A percentile compares a stretch with the other conserved stretches of the same genome.
phyloP scores from a whole-genome alignment of 768 basidiomycete species.

The Paxillus involutus region DNA sequence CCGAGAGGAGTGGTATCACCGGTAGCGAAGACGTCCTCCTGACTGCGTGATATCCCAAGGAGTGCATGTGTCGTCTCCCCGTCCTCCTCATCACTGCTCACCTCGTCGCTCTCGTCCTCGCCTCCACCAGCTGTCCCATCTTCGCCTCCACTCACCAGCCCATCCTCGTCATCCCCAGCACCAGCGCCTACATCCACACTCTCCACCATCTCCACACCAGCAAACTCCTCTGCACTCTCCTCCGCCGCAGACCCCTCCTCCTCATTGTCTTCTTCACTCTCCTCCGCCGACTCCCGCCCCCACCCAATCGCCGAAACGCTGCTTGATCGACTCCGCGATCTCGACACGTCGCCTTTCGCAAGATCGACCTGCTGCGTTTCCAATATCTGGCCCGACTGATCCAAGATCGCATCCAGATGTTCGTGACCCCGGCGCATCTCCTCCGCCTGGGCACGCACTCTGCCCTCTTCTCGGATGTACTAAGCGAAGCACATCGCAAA shows the following conservation, averaged over 20 bases:
- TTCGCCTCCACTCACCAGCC: conserved; percentile 15
- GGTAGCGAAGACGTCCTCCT: neutral
- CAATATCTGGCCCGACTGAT: conserved; percentile 84
- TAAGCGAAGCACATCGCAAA: conserved; percentile 24
- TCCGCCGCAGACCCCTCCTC: conserved; percentile 25
- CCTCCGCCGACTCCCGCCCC: conserved; percentile 15
- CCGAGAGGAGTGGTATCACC: neutral
- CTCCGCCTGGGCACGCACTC: conserved; percentile 67
- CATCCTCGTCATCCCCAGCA: conserved; percentile 2
- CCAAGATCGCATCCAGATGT: conserved; percentile 87
- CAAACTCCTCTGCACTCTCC: conserved; percentile 39
- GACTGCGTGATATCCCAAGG: conserved; percentile 13
- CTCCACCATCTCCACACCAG: conserved; percentile 23
- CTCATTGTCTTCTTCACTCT: conserved; percentile 24
- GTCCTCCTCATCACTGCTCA: conserved; percentile 38
- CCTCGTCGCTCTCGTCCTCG: conserved; percentile 38
- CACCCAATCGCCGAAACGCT: conserved; percentile 39
- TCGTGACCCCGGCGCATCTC: conserved; percentile 77
- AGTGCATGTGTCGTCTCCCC: conserved; percentile 29
- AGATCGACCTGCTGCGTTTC: conserved; percentile 81
- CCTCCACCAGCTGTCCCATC: conserved; percentile 6
- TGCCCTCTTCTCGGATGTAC: conserved; percentile 74
- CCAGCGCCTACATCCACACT: neutral
- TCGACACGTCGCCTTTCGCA: conserved; percentile 44
- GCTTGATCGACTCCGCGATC: conserved; percentile 57